These are phyloP conservation scores for Akanthomyces dipterigenus DNA, from an alignment of 2,329 filamentous ascomycete species.

Conservation along the genomic window DNA sequence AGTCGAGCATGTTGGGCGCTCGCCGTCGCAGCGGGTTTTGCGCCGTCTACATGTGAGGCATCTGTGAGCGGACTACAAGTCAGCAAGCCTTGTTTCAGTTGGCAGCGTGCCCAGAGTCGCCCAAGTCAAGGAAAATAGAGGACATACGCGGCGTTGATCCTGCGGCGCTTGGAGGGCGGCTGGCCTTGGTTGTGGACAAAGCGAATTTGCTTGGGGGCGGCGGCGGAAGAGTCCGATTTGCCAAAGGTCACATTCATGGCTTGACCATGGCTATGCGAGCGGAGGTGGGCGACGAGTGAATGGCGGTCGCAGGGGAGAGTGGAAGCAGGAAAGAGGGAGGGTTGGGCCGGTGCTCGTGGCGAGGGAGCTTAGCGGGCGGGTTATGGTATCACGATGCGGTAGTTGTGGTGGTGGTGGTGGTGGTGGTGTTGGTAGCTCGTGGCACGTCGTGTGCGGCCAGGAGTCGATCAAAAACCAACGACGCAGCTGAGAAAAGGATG, in stretches of 20 bases:
- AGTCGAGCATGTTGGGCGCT: slow-evolving; percentile 65
- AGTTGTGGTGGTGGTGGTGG: neutral
- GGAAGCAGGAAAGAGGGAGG: neutral
- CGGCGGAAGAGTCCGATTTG: slow-evolving; percentile 25
- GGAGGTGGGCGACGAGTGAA: neutral
- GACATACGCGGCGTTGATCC: slow-evolving; percentile 71
- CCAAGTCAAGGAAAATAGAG: slow-evolving; percentile 3
- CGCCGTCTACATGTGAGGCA: slow-evolving; percentile 69
- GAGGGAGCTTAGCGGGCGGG: neutral
- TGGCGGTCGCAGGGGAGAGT: neutral
- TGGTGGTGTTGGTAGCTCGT: neutral
- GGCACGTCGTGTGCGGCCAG: neutral
- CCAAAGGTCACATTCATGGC: slow-evolving; percentile 16
- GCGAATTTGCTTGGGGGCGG: slow-evolving; percentile 54
- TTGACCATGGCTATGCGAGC: slow-evolving; percentile 11
- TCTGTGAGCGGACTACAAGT: slow-evolving; percentile 27
- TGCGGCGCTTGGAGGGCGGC: slow-evolving; percentile 69
- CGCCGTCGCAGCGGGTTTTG: slow-evolving; percentile 69
- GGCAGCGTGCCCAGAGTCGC: neutral
- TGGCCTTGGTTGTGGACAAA: slow-evolving; percentile 80
- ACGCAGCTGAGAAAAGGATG: neutral
- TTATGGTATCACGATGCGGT: neutral
- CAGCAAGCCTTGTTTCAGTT: neutral
- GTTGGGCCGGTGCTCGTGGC: neutral
- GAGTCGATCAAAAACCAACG: neutral